Conservation (phyloP, 2,329 filamentous ascomycete species). For the Pseudogymnoascus sp. region DNA sequence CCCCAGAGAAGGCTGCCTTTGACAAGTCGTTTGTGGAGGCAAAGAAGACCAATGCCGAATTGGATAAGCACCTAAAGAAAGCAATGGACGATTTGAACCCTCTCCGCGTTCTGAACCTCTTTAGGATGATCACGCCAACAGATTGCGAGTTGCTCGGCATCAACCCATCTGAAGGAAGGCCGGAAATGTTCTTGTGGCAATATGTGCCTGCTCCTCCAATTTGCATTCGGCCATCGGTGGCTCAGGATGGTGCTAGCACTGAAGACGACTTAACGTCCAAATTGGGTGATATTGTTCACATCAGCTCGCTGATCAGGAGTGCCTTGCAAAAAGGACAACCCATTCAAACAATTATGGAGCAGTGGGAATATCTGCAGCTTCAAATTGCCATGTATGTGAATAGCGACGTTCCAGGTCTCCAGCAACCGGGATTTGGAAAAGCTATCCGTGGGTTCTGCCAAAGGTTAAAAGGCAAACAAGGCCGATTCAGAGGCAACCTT, state of each 20-base stretch:
- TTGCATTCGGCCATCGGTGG: slow-evolving; percentile 87
- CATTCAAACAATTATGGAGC: slow-evolving; percentile 87
- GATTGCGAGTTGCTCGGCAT: slow-evolving; percentile 91
- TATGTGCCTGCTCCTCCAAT: slow-evolving; percentile 90
- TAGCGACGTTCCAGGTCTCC: slow-evolving; percentile 87
- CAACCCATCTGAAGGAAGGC: slow-evolving; percentile 75
- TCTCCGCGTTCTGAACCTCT: slow-evolving; percentile 78
- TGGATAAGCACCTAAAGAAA: slow-evolving; percentile 86
- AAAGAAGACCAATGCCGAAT: slow-evolving; percentile 67
- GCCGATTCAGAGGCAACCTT: slow-evolving; percentile 90
- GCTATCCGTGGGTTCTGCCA: slow-evolving; percentile 91
- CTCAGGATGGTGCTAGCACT: slow-evolving; percentile 85
- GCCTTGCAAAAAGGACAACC: slow-evolving; percentile 77
- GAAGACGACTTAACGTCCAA: slow-evolving; percentile 97
- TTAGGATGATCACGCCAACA: slow-evolving; percentile 74
- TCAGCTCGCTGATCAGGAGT: slow-evolving; percentile 78
- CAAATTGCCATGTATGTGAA: slow-evolving; percentile 98
- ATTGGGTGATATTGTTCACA: slow-evolving; percentile 90
- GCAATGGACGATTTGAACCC: slow-evolving; percentile 93
- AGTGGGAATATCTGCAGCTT: slow-evolving; percentile 94
- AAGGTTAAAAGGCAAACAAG: slow-evolving; percentile 92
- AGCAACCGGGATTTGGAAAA: slow-evolving; percentile 80
- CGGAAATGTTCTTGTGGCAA: slow-evolving; percentile 97
- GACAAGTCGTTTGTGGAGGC: slow-evolving; percentile 79
- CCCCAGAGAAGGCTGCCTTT: slow-evolving; percentile 74